Evolutionary conservation across 768 basidiomycete genomes (phyloP), one percentile per base, ranked within the genome.

Genomic region (Rhodosporidiobolus odoratus): DNA sequence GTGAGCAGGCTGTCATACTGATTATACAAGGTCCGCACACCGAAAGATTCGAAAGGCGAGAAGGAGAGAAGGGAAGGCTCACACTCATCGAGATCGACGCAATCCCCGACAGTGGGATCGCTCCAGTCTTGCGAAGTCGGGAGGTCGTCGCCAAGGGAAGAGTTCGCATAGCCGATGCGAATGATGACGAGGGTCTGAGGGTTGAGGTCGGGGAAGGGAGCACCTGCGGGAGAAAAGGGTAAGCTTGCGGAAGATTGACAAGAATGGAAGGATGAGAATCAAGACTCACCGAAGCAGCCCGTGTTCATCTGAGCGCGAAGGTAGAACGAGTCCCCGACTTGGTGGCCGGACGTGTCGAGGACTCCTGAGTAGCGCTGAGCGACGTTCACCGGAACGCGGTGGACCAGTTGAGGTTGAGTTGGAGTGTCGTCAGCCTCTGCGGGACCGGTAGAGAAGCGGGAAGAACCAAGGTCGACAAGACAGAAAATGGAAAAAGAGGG

Each of bases 371-470:
- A 75, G 47, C 77, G 72, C 61, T 78, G 40, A 1, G 61, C 68
- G 16, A 54, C 52, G 40, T 54, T 54, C 21, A 77, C 43, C 16
- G 62, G 66, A 19, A 76, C 43, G 43, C 77, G 74, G 50, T 75
- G 74, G 3, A 77, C 54, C 4, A 16, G 27, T 0, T 43, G 64
- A 7, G 71, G 63, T 4, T 67, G 60, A 7, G 74, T 53, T 1
- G 71, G 54, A 1, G 71, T 73, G 59, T 75, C 74, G 56, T 78
- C 77, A 15, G 64, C 76, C 65, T 78, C 77, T 47, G 40, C 25
- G 23, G 27, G 27, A n/a, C 12, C 21, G 9, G 9, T 23, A 17
- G 32, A n/a, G n/a, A n/a, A n/a, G 52, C 2, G 10, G 40, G 16
- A 2, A 47, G 5, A n/a, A n/a, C n/a, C n/a, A n/a, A n/a, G 40